Evolutionary conservation across 1,284 basidiomycete genomes (phyloP), one percentile per base, ranked within the genome.

Genomic region (Rhodotorula sp.): DNA sequence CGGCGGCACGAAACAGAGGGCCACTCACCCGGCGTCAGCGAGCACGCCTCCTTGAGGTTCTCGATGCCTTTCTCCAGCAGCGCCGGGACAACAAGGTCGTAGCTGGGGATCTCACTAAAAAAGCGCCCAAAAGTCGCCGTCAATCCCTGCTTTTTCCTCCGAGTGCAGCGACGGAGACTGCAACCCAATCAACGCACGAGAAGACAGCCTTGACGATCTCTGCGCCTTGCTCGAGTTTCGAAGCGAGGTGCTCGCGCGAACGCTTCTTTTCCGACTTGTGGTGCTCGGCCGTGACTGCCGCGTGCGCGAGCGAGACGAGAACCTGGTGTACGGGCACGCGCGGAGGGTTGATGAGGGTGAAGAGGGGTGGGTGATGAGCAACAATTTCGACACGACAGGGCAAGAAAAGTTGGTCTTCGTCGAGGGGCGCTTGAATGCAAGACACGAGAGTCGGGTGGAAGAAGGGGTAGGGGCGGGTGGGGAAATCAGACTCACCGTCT

Each of bases 21-120:
- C 6, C 17, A 70, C 79, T 65, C 54, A 76, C 93, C 93, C 10
- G 96, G 95, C 6, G 92, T 95, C 44, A 99, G 86, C 80, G 91
- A 94, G 84, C 96, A 98, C 68, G 85, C 84, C 22, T 87, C 86
- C 20, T 83, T 85, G 54, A 99, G 82, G 20, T 86, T 84, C 62
- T 87, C 86, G 54, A 95, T 85, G 1, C 95, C 95, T 66, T 84
- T 84, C 76, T 89, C 86, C 64, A 98, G 85, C 49, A 99, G 83
- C 0, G 93, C 91, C 1, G 96, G 96, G n/a, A 99, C 87, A 60
- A 99, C 91, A 68, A 89, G 82, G 79, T 99, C 94, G 80, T 99
- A 98, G 8, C 86, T 90, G 0, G 96, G 96, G 48, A 99, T 84
- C 83, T 99, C 95, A 75, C 94, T 97, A n/a, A 14, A 54, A 61